Conservation (phyloP, 257 asterid species). For the Lithospermum erythrorhizon region DNA sequence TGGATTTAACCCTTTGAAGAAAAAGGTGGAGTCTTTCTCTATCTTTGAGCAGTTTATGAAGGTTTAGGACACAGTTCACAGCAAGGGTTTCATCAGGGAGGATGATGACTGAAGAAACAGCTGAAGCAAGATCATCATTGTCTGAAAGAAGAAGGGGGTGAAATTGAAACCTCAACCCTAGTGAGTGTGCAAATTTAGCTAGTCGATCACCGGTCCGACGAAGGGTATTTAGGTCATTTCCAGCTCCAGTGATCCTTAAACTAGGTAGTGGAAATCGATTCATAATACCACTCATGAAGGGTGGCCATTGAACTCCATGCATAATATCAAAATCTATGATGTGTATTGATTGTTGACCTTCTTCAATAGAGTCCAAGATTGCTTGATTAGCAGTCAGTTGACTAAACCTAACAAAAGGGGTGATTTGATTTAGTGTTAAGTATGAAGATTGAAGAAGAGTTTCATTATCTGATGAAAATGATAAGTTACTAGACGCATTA, state of each 20-base stretch:
- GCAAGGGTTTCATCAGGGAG: slow-evolving; percentile 73
- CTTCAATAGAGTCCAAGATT: slow-evolving; percentile 57
- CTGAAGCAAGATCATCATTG: slow-evolving; percentile 32
- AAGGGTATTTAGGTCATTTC: slow-evolving; percentile 53
- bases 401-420: slow-evolving; percentile 72
- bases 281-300: slow-evolving; percentile 85
- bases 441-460: slow-evolving; percentile 61
- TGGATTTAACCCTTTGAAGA: slow-evolving; percentile 45
- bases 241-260: slow-evolving; percentile 86
- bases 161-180: slow-evolving; percentile 75
- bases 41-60: slow-evolving; percentile 50
- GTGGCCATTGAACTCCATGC: slow-evolving; percentile 99
- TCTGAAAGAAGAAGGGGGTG: slow-evolving; percentile 43
- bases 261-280: slow-evolving; percentile 68
- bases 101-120: slow-evolving; percentile 26
- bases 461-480: slow-evolving; percentile 19
- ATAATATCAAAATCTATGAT: slow-evolving; percentile 82
- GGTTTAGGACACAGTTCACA: slow-evolving; percentile 73
- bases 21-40: slow-evolving; percentile 56
- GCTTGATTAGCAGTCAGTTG: slow-evolving; percentile 96
- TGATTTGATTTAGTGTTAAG: slow-evolving; percentile 64
- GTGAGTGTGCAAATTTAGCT: slow-evolving; percentile 65
- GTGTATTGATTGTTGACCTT: slow-evolving; percentile 55
- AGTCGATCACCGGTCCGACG: slow-evolving; percentile 79
- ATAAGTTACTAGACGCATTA: neutral